A percentile compares a stretch with the other conserved stretches of the same genome.
These are phyloP conservation scores for Nannizziopsis arthrosporioides DNA, from an alignment of 2,329 filamentous ascomycete genomes.

Conservation along the genomic window DNA sequence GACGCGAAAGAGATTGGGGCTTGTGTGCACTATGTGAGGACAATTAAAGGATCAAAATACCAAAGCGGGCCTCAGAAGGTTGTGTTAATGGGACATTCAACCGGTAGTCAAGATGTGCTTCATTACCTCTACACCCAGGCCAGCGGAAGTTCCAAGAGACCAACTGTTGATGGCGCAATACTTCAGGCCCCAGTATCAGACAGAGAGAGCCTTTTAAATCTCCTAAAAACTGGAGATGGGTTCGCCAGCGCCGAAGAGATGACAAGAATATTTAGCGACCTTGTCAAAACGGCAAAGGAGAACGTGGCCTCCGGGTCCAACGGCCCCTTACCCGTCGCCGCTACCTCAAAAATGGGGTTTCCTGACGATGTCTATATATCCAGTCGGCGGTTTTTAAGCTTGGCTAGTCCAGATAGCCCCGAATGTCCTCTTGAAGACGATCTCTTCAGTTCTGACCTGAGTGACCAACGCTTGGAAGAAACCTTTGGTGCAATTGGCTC, in stretches of 20 bases:
- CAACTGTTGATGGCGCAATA: conserved; percentile 59
- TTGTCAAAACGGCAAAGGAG: conserved; percentile 25
- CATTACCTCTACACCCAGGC: conserved; percentile 46
- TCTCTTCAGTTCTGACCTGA: conserved; percentile 73
- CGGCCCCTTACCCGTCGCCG: conserved; percentile 25
- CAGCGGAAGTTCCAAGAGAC: conserved; percentile 31
- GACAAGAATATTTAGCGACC: conserved; percentile 23
- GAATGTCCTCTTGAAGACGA: conserved; percentile 62
- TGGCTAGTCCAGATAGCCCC: conserved; percentile 43
- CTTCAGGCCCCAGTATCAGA: conserved; percentile 73
- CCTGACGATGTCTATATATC: conserved; percentile 36
- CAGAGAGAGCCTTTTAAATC: conserved; percentile 46
- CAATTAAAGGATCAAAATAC: conserved; percentile 20
- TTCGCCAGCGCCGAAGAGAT: conserved; percentile 12
- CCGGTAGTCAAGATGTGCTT: conserved; percentile 57
- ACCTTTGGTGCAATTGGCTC: conserved; percentile 51
- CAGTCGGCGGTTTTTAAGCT: conserved; percentile 48
- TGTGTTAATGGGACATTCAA: conserved; percentile 59
- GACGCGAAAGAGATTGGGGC: conserved; percentile 45
- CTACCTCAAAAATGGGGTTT: conserved; percentile 25
- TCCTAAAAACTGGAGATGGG: conserved; percentile 16
- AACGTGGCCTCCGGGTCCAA: conserved; percentile 17
- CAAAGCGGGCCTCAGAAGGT: conserved; percentile 37
- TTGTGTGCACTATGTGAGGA: conserved; percentile 42
- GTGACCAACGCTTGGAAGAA: conserved; percentile 42